These are phyloP conservation scores for Penicillium fuscoglaucum DNA, from an alignment of 2,329 filamentous ascomycete species.

Conservation along the genomic window DNA sequence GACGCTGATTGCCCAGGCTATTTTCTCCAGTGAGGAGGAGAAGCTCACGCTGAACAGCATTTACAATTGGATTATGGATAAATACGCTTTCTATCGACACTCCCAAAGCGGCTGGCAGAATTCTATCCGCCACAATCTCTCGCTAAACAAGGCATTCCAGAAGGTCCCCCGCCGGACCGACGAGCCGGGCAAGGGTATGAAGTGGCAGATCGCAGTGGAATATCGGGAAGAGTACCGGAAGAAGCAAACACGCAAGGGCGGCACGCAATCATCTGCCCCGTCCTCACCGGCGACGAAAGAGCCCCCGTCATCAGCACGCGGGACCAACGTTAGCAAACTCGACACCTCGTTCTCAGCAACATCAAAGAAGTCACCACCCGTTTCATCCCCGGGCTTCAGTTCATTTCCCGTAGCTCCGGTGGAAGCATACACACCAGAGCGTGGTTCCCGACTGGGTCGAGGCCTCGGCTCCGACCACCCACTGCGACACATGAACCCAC, in stretches of 20 bases:
- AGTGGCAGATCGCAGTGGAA: constrained; percentile 90
- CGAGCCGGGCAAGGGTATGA: constrained; percentile 98
- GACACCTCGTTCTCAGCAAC: constrained; percentile 43
- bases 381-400: constrained; percentile 43
- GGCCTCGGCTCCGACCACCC: constrained; percentile 33
- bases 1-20: constrained; percentile 94
- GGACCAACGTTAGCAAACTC: constrained; percentile 34
- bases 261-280: constrained; percentile 47
- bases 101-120: constrained; percentile 94
- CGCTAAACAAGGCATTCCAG: constrained; percentile 89
- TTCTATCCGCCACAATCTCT: constrained; percentile 94
- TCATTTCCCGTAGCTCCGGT: constrained; percentile 45
- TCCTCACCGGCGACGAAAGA: constrained; percentile 50
- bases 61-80: constrained; percentile 86
- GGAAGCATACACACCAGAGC: constrained; percentile 51
- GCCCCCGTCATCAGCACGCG: constrained; percentile 37
- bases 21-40: constrained; percentile 80
- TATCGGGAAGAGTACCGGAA: constrained; percentile 84
- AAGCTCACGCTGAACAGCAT: constrained; percentile 91
- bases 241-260: constrained; percentile 52
- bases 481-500: constrained; percentile 33
- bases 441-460: constrained; percentile 42
- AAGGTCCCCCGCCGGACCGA: constrained; percentile 91
- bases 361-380: constrained; percentile 40
- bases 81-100: constrained; percentile 90